Evolutionary conservation across 78 protist genomes (phyloP), one percentile per base, ranked within the genome.

Genomic region (Dictyostelium intermedium): DNA sequence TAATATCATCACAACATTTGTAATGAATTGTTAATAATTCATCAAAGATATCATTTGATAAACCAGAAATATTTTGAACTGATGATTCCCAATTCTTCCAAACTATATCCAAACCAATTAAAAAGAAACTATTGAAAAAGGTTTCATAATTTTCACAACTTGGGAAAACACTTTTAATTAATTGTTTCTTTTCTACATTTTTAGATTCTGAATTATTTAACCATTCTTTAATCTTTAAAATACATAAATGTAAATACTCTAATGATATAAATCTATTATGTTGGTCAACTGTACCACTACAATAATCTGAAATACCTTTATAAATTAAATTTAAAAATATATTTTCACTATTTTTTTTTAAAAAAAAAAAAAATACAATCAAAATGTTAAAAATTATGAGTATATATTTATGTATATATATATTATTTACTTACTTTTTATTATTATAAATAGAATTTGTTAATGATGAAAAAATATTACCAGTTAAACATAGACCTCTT

Each of bases 31-130:
- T 23, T 27, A 89, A 47, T 13, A 89, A 34, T 37, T 27, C 45
- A 27, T 89, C 61, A n/a, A 89, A 89, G 16, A 89, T 61, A 9
- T 89, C 93, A 66, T 78, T 39, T 13, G 84, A 30, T 10, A 63
- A 56, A 13, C 53, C 37, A 41, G 93, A 70, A 30, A 89, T 80
- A 14, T 70, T 37, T 45, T 77, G 50, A 18, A 78, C 53, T 3
- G 93, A 45, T 30, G 93, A 69, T 47, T 89, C 93, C 93, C 93
- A 89, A 69, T 89, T 89, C 45, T 27, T 80, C 83, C 83, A 89
- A 32, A 89, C 84, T 6, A 89, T 47, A 23, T 89, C 93, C 8
- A 89, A 43, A 32, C 14, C 82, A 47, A 43, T 23, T 1, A 41
- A 5, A 34, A 80, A 80, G 63, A 43, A 80, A 7, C 50, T 43